Base-by-base conservation (phyloP, 2,329 filamentous ascomycete species). In the Beauveria sp. region DNA sequence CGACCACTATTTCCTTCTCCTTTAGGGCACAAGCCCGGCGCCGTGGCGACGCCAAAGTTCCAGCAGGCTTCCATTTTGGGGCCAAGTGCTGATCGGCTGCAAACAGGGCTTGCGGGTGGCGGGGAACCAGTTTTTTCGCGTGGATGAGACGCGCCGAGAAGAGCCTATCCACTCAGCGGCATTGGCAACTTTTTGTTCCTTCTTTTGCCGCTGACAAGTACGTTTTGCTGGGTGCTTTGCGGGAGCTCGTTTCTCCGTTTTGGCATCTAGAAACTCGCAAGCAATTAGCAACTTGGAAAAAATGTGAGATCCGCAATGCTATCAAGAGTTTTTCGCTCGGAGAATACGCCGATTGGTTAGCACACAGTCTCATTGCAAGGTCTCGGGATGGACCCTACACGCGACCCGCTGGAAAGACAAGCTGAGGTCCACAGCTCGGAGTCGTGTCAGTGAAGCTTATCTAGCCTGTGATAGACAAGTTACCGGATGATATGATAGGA, bases 21-120 rank as follows among this genome's bases (percentile, higher is more conserved):
- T 42, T 61, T 61, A 55, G 58, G 58, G 58, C 51, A 61, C 58
- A 61, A 55, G 51, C 51, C 58, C 58, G 58, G 58, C 50, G 58
- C 8, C 9, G 58, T 61, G 51, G 58, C 51, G 51, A 43, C 42
- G 34, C 51, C 51, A 54, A 55, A 55, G 50, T 55, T 51, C 58
- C 34, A 61, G 51, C 7, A 54, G 51, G 58, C 20, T 61, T 42
- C 50, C 58, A 54, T 30, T 61, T 61, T 12, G 42, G 42, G 51
- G 30, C 5, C 58, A 61, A 61, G 58, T 61, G 58, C 58, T 61
- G 58, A 61, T 61, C 51, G 58, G 40, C 40, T 24, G 24, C 20
- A 43, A 38, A 40, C 58, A 26, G 16, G 58, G 58, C 58, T 30
- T 60, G 58, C 50, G 50, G 58, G 58, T 60, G 58, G 58, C 58